These are phyloP conservation scores for Aureobasidium sp. DNA, from an alignment of 2,329 filamentous ascomycete species.

Conservation along the genomic window DNA sequence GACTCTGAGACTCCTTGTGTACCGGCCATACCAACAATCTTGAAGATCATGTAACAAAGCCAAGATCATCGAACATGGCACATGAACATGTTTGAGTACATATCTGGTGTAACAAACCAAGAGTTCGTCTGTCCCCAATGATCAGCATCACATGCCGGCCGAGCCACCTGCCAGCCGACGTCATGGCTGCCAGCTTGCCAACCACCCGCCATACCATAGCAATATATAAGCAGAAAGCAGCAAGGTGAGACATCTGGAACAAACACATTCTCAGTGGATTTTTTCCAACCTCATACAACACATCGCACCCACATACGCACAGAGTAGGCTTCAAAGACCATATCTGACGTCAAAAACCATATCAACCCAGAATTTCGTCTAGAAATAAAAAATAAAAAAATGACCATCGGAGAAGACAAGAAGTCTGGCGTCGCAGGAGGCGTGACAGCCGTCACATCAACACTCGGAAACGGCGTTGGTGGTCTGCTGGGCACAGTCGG, in stretches of 20 bases:
- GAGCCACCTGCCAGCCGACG: slow-evolving; percentile 6
- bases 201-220: neutral
- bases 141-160: neutral
- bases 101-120: neutral
- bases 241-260: neutral
- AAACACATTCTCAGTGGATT: neutral
- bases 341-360: too few relatives aligned
- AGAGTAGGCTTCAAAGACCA: neutral
- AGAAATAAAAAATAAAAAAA: neutral
- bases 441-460: slow-evolving; percentile 50
- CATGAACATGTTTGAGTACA: neutral
- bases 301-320: neutral
- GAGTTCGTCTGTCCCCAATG: neutral
- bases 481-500: slow-evolving; percentile 48
- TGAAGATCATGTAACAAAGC: neutral
- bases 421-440: slow-evolving; percentile 43
- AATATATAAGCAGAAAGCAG: neutral
- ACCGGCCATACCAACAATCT: neutral
- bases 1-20: neutral
- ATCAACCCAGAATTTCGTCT: too few relatives aligned
- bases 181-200: slow-evolving; percentile 5
- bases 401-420: slow-evolving; percentile 21
- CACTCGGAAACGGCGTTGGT: slow-evolving; percentile 50
- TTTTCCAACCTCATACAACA: neutral
- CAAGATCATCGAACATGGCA: neutral